phyloP scores from a whole-genome alignment of 306 rosid genomes.

The Cyclanthera cordifolia region DNA sequence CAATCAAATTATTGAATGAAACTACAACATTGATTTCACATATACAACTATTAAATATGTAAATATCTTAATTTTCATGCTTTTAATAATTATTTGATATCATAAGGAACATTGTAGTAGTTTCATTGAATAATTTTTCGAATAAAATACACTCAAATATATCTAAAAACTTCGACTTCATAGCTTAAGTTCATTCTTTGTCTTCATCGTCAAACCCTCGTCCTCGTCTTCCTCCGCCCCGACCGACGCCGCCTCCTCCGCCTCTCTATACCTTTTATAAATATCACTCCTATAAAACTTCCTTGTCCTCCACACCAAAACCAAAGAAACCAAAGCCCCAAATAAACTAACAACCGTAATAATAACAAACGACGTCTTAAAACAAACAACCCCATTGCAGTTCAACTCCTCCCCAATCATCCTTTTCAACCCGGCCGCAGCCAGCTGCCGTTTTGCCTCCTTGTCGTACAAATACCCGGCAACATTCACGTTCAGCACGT shows the following conservation, averaged over 20 bases:
- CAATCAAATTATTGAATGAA: too few species aligned
- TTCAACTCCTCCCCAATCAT: conserved; percentile 7
- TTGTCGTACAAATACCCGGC: conserved; percentile 33
- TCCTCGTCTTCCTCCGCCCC: not conserved
- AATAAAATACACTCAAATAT: not conserved
- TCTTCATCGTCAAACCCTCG: not conserved
- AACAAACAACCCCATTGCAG: conserved; percentile 28
- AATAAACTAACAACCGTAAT: conserved; percentile 27
- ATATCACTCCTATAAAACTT: conserved; percentile 40
- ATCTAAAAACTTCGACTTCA: not conserved
- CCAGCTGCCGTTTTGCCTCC: conserved; percentile 27
- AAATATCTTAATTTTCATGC: too few species aligned
- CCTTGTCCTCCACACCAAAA: conserved; percentile 36
- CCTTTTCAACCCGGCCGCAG: not conserved
- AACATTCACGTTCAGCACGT: conserved; percentile 29
- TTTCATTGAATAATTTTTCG: not conserved
- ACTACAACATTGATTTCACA: too few species aligned
- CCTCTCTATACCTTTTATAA: conserved; percentile 31
- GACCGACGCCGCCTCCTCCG: not conserved
- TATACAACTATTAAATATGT: too few species aligned
- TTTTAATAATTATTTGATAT: too few species aligned
- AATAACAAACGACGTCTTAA: conserved; percentile 28
- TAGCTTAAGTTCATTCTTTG: conserved; percentile 3
- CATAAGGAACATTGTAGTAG: too few species aligned
- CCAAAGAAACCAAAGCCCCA: conserved; percentile 25